Evolutionary conservation across 2,329 filamentous ascomycete species (phyloP), one percentile per base, ranked within the genome.

Genomic region (Gnomoniopsis smithogilvyi): DNA sequence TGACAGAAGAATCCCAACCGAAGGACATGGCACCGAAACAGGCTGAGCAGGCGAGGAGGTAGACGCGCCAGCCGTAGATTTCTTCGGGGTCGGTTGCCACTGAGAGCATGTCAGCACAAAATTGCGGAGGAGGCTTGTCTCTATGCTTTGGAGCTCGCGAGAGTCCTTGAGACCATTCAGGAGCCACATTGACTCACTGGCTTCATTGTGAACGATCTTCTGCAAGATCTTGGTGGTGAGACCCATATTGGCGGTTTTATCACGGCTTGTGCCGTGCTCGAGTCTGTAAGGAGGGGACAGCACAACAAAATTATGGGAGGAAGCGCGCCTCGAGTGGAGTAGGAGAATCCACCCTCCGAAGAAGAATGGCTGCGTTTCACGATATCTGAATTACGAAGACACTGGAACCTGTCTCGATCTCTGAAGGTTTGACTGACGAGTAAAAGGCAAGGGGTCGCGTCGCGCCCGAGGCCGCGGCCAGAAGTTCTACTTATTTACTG

Each of bases 1-100:
- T 88, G 58, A 87, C 87, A 63, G 86, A 85, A 38, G 84, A 87
- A 68, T 78, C 76, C 76, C 75, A 77, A 11, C 87, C 87, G 63
- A 89, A 89, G 51, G 87, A 78, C 72, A 78, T 78, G 63, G 76
- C 77, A 51, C 76, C 76, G 59, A 79, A 78, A 67, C 76, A 78
- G 17, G 75, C 75, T 67, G 72, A 50, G 47, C 33, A 55, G 15
- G 24, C 38, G 22, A 50, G 51, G 45, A 56, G 41, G 54, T 56
- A 56, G 33, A 58, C 43, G 17, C 48, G 26, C 43, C 48, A 51
- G 33, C 41, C 36, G 15, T 54, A 51, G 24, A 41, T 51, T 17
- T 48, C 54, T 19, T 46, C 26, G 8, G 51, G 51, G 47, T 56
- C 54, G 38, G 22, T 50, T 3, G 34, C 45, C 54, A 56, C 51